These are phyloP conservation scores for Citrus trifoliata DNA, from an alignment of 345 rosid genomes.

Conservation along the genomic window DNA sequence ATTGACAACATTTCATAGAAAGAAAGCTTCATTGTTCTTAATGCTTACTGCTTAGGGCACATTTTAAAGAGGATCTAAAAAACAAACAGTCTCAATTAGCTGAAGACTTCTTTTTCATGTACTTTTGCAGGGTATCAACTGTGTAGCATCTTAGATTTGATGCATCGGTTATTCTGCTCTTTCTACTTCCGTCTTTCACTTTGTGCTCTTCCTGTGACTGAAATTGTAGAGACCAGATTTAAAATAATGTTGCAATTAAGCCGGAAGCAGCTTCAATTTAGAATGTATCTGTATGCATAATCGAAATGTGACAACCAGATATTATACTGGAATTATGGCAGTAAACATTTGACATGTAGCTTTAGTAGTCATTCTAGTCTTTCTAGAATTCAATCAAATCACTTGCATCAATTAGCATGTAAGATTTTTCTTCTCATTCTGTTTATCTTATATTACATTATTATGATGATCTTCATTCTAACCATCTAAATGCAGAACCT, in stretches of 20 bases:
- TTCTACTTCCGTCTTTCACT: neutral
- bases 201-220: neutral
- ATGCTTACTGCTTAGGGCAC: neutral
- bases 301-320: neutral
- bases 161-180: neutral
- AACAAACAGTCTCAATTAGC: neutral
- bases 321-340: neutral
- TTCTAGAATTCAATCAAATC: neutral
- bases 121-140: neutral
- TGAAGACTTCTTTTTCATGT: neutral
- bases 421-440: neutral
- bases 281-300: too few species aligned
- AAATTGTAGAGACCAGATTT: neutral
- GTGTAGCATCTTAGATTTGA: neutral
- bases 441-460: neutral
- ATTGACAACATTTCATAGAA: neutral
- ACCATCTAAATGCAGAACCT: conserved; percentile 51
- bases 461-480: neutral
- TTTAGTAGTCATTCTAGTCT: neutral
- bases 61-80: neutral
- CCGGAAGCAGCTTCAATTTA: neutral
- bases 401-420: neutral
- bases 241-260: neutral
- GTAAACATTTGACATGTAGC: neutral
- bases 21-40: neutral